Base-by-base conservation (phyloP, 1,284 basidiomycete species). In the Leccinum pachyderme region DNA sequence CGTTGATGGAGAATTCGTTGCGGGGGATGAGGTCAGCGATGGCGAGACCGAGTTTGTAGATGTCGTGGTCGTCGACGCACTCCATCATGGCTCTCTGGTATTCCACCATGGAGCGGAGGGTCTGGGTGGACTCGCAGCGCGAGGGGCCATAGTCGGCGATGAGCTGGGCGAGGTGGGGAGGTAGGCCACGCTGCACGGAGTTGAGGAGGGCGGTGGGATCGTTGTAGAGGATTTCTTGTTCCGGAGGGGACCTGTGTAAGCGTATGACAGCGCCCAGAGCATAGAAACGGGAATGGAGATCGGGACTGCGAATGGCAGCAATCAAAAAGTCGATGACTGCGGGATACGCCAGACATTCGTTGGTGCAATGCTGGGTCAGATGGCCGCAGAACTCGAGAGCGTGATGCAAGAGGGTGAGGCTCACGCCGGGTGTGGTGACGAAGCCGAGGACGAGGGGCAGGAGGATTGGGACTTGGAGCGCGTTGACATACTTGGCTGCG, bases 1-100 rank as follows among this genome's bases (percentile, higher is more conserved):
- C 77, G 11, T 72, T 64, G 54, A 87, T 75, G 4, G 83, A 79
- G 62, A 80, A 85, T 61, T 87, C 84, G 3, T 81, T 84, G 35
- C 73, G 71, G 25, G 79, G 63, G 60, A 86, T 80, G 49, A 82
- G 69, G 9, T 73, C 67, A 1, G 77, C 78, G 31, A 84, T 68
- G 47, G 70, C 73, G 41, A 78, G 60, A 0, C 82, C 83, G 3
- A 87, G 75, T 4, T 72, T 55, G 61, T 77, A 77, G 3, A 86
- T 61, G 63, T 87, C 75, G 35, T 67, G 70, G 61, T 81, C 75
- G 47, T 77, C 72, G 0, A 72, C 73, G 53, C 68, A 74, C 13
- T 69, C 50, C 67, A 81, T 73, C 77, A 87, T 81, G 5, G 81
- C 82, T 4, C 72, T 67, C 55, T 80, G 79, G 60, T 77, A 83